Conservation (phyloP, 2,329 filamentous ascomycete species). For the Diaporthe citriasiana region DNA sequence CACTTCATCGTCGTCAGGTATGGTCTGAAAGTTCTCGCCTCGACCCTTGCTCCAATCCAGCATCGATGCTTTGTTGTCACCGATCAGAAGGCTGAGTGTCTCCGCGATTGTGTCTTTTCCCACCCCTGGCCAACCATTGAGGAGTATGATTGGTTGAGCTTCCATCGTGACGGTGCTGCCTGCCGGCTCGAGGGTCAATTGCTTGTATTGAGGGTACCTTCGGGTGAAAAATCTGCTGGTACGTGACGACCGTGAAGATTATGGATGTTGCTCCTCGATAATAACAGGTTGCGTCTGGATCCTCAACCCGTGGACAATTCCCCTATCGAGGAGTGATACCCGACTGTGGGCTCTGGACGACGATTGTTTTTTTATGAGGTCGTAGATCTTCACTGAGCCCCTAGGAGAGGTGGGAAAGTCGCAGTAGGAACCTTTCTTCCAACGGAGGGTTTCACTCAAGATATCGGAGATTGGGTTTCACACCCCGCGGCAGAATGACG, state of each 20-base stretch:
- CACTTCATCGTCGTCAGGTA: constrained; percentile 31
- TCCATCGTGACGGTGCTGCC: background rate
- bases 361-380: background rate
- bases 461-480: background rate
- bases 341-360: background rate
- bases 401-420: background rate
- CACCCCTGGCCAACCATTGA: constrained; percentile 53
- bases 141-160: constrained; percentile 48
- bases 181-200: background rate
- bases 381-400: background rate
- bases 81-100: constrained; percentile 50
- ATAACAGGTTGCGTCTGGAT: background rate
- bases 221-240: constrained; percentile 6
- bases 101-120: constrained; percentile 53
- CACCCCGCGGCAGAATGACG: background rate
- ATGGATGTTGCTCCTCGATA: background rate
- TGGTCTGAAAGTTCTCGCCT: constrained; percentile 34
- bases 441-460: background rate
- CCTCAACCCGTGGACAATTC: background rate
- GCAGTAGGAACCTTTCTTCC: background rate
- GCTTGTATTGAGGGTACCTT: background rate
- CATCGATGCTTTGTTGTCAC: constrained; percentile 50
- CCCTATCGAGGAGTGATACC: background rate
- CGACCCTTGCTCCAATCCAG: constrained; percentile 42
- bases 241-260: background rate